phyloP scores from a whole-genome alignment of 768 basidiomycete species.

The Pisolithus albus region DNA sequence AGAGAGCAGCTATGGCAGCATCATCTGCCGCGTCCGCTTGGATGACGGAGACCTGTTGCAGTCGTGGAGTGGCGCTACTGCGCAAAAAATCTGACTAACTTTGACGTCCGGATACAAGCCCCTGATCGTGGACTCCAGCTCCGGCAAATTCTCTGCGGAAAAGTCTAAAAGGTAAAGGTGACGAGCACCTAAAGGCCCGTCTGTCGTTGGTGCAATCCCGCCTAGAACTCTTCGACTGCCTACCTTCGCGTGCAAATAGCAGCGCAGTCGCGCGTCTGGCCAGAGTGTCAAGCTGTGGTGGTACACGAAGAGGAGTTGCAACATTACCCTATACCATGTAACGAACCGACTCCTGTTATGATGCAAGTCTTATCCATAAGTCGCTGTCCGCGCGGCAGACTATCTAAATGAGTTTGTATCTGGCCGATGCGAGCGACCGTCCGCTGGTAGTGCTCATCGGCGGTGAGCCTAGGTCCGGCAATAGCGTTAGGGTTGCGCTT shows the following conservation, averaged over 20 bases:
- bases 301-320: conserved; percentile 6
- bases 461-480: conserved; percentile 6
- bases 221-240: conserved; percentile 4
- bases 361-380: conserved; percentile 78
- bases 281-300: neutral
- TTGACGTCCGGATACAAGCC: conserved; percentile 70
- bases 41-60: conserved; percentile 63
- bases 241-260: conserved; percentile 77
- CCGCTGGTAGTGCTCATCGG: conserved; percentile 50
- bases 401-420: conserved; percentile 61
- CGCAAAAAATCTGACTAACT: conserved; percentile 32
- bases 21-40: conserved; percentile 85
- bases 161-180: conserved; percentile 77
- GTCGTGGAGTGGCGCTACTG: conserved; percentile 8
- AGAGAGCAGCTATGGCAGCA: conserved; percentile 55
- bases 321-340: conserved; percentile 80
- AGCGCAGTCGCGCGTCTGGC: conserved; percentile 64
- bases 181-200: conserved; percentile 51
- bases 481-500: conserved; percentile 9
- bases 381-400: conserved; percentile 44
- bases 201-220: conserved; percentile 2
- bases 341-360: conserved; percentile 81
- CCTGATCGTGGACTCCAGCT: conserved; percentile 63
- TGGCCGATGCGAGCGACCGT: conserved; percentile 61
- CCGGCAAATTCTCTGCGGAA: conserved; percentile 57